phyloP scores from a whole-genome alignment of 2,329 filamentous ascomycete species.

The Thielaviopsis euricoi region DNA sequence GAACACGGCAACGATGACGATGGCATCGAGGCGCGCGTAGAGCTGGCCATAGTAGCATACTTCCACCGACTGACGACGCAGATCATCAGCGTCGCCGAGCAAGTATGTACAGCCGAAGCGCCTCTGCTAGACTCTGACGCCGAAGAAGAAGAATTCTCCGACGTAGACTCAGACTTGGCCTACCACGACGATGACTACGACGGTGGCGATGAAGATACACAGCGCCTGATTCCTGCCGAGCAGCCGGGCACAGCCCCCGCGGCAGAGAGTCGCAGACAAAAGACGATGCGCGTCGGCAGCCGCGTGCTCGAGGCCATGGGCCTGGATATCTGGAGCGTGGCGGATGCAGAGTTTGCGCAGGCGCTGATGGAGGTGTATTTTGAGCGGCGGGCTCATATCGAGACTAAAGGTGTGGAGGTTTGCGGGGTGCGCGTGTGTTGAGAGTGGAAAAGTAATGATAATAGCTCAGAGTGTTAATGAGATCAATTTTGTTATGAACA shows the following conservation, averaged over 20 bases:
- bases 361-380: constrained; percentile 51
- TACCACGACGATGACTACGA: constrained; percentile 19
- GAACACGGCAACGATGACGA: constrained; percentile 10
- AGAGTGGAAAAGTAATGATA: too few species aligned
- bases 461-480: too few species aligned
- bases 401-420: constrained; percentile 55
- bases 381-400: constrained; percentile 42
- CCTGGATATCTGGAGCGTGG: constrained; percentile 59
- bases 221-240: constrained; percentile 11
- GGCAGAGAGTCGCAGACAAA: constrained; percentile 20
- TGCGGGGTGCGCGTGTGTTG: constrained; percentile 58
- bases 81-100: constrained; percentile 44
- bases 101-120: constrained; percentile 33
- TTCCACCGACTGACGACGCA: constrained; percentile 61
- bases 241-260: constrained; percentile 13
- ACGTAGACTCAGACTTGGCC: constrained; percentile 18
- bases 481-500: not conserved
- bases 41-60: constrained; percentile 62
- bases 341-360: constrained; percentile 51
- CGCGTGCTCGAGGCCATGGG: constrained; percentile 56
- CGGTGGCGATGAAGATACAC: constrained; percentile 16
- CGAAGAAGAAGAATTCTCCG: constrained; percentile 23
- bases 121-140: constrained; percentile 19
- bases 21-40: constrained; percentile 32
- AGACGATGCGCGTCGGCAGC: constrained; percentile 38